Conservation (phyloP, 2,329 filamentous ascomycete species). For the Polychaeton citri region DNA sequence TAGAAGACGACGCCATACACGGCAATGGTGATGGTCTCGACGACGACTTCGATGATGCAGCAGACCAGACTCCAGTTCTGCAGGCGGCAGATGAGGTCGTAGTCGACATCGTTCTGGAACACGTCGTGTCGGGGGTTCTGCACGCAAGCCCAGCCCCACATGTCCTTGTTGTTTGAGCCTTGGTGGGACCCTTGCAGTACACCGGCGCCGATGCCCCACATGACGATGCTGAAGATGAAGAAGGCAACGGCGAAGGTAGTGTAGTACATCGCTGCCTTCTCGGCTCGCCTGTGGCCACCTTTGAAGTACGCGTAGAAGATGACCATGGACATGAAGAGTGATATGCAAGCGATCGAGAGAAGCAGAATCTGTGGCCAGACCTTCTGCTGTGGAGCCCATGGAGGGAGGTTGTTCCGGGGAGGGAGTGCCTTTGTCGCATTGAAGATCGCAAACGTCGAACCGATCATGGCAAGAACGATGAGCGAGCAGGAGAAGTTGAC, state of each 20-base stretch:
- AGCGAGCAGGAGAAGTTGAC: conserved; percentile 96
- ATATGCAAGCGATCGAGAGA: conserved; percentile 65
- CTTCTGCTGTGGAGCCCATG: conserved; percentile 70
- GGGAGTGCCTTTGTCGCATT: conserved; percentile 68
- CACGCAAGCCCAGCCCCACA: conserved; percentile 98
- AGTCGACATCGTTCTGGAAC: conserved; percentile 71
- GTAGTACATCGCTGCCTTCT: conserved; percentile 92
- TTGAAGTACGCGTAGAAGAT: conserved; percentile 80
- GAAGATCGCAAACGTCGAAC: conserved; percentile 83
- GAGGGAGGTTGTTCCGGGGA: conserved; percentile 62
- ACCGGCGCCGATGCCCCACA: conserved; percentile 82
- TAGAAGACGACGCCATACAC: conserved; percentile 95
- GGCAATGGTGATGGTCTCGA: conserved; percentile 80
- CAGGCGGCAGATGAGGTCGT: conserved; percentile 80
- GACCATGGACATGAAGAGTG: conserved; percentile 61
- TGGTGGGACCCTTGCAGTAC: conserved; percentile 68
- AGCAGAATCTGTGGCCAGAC: conserved; percentile 84
- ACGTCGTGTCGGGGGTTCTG: conserved; percentile 64
- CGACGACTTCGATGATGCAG: conserved; percentile 89
- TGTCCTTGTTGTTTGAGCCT: conserved; percentile 64
- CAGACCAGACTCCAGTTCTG: conserved; percentile 94
- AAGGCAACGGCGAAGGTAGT: conserved; percentile 85
- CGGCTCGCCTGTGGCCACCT: conserved; percentile 75
- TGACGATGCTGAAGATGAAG: conserved; percentile 83
- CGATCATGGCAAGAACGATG: conserved; percentile 83